Evolutionary conservation across 106 monocot species (phyloP), one percentile per base, ranked within the genome.

Genomic region (Acorus calamus): DNA sequence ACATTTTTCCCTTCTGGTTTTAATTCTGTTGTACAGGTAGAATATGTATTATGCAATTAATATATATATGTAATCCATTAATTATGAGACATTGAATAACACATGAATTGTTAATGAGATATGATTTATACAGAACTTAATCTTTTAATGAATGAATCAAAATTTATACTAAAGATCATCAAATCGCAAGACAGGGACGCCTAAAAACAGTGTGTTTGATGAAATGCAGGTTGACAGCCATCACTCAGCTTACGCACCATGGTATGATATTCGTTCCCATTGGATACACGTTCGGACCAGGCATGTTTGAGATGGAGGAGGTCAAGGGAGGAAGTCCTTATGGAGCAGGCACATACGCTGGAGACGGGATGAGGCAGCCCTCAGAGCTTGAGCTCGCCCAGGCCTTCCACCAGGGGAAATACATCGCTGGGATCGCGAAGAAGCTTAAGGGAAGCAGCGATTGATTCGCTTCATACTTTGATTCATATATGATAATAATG

Each of bases 241-340:
- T 86, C 42, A 86, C 86, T 28, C 86, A 86, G 66, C 53, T 86
- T 61, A 66, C 63, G 42, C 86, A 86, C 65, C 86, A 86, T 55
- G 82, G 86, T 49, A 83, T 86, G 86, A 74, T 86, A 47, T 86
- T 83, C 57, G 86, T 86, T 42, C 86, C 86, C 3, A 69, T 82
- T 13, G 86, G 86, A 4, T 86, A 86, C 79, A 82, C 86, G 46
- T 86, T 86, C 45, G 86, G 86, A 2, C 82, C 76, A 46, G 81
- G 78, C n/a, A 82, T 86, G 79, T 86, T 83, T 46, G 79, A 79
- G 65, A 86, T 86, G 82, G 86, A 74, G 52, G 49, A 79, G 0
- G 73, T 86, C 54, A 82, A 74, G 65, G 86, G 82, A 44, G 86
- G 82, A 46, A 86, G 86, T 57, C 86, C 86, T 6, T 86, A 86